Conservation (phyloP, 2,329 filamentous ascomycete species). For the Cyanodermella asteris region DNA sequence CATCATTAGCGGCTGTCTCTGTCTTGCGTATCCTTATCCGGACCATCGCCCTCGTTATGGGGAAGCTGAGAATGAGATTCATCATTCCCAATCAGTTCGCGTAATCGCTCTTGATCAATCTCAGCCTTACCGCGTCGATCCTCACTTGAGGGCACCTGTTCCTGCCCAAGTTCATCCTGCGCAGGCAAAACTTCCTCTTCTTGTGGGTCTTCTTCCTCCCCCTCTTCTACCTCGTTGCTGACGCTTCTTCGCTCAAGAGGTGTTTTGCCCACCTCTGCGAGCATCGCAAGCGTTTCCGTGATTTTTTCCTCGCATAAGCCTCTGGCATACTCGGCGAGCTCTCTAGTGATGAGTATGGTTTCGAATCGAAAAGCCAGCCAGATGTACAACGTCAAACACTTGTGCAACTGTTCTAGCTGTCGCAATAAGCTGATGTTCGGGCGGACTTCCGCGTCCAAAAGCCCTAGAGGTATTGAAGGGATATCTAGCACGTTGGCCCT, state of each 20-base stretch:
- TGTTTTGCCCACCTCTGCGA: slow-evolving; percentile 30
- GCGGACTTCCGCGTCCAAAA: slow-evolving; percentile 38
- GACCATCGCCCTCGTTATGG: no score
- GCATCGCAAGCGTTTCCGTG: slow-evolving; percentile 35
- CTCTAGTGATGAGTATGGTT: slow-evolving; percentile 55
- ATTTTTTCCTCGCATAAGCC: slow-evolving; percentile 56
- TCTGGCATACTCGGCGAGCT: slow-evolving; percentile 61
- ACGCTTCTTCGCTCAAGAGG: slow-evolving; percentile 7
- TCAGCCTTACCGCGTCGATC: no score
- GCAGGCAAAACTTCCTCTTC: neutral
- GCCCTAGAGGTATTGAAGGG: slow-evolving; percentile 44
- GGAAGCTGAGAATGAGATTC: no score
- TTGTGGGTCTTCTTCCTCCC: no score
- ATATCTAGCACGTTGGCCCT: slow-evolving; percentile 49
- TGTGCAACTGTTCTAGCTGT: slow-evolving; percentile 57
- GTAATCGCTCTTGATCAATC: no score
- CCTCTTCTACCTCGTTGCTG: no score
- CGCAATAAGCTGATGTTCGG: slow-evolving; percentile 28
- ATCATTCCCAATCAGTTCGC: no score
- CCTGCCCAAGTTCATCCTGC: slow-evolving; percentile 1
- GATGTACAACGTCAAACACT: slow-evolving; percentile 61
- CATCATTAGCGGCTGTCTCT: no score
- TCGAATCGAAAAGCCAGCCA: slow-evolving; percentile 85
- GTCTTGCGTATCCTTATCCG: no score
- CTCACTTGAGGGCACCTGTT: no score